Percentiles rank a stretch among this genome's conserved stretches.
phyloP scores from a whole-genome alignment of 116 monocot genomes.

The Phalaenopsis hybrid region DNA sequence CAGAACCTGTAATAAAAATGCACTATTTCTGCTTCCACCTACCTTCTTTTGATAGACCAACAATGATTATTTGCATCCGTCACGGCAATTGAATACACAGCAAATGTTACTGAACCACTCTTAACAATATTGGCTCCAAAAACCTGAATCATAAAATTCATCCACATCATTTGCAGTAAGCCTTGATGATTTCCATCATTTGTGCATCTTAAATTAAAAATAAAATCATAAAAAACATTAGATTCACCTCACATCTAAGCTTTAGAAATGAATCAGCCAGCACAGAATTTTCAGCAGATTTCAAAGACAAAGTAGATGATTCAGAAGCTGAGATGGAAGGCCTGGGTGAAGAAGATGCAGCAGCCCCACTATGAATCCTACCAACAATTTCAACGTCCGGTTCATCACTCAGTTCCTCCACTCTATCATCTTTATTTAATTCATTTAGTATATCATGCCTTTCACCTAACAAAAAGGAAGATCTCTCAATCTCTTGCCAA shows the following conservation, averaged over 20 bases:
- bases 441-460: slow-evolving; percentile 39
- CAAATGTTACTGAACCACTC: slow-evolving; percentile 81
- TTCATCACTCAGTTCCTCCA: slow-evolving; percentile 36
- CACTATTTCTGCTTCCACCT: neutral
- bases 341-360: slow-evolving; percentile 56
- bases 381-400: slow-evolving; percentile 40
- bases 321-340: slow-evolving; percentile 51
- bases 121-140: slow-evolving; percentile 81
- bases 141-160: slow-evolving; percentile 42
- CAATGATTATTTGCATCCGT: slow-evolving; percentile 77
- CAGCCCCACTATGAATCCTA: slow-evolving; percentile 49
- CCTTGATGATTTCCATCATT: neutral
- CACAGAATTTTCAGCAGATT: slow-evolving; percentile 40
- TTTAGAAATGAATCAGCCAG: slow-evolving; percentile 80
- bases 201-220: neutral
- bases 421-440: slow-evolving; percentile 31
- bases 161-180: slow-evolving; percentile 3
- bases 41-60: slow-evolving; percentile 99
- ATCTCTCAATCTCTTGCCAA: slow-evolving; percentile 72
- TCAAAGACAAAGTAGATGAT: slow-evolving; percentile 28
- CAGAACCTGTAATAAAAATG: neutral
- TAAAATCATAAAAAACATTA: neutral
- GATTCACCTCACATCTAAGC: slow-evolving; percentile 85
- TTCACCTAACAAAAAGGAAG: slow-evolving; percentile 55
- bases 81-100: slow-evolving; percentile 80